Base-by-base conservation (phyloP, 495 filamentous ascomycete species). In the Penicillium lagena region DNA sequence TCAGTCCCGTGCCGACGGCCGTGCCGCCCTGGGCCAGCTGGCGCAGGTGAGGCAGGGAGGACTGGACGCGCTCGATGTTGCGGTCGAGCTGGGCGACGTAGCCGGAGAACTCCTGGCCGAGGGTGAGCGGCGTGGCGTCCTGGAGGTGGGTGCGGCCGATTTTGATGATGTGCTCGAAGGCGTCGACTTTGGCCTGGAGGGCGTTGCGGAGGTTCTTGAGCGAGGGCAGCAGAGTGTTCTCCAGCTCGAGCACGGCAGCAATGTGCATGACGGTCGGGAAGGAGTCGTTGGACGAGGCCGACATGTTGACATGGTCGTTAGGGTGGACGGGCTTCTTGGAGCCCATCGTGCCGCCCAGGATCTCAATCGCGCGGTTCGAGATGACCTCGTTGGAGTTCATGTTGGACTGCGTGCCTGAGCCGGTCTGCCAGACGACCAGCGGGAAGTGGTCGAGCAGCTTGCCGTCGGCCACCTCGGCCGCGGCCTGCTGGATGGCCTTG, bases 381-480 rank as follows among this genome's bases (percentile, higher is more conserved):
- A 98, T 98, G 65, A 98, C 93, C 72, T 98, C 93, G 71, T 98
- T 98, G 63, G 93, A 90, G 76, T 98, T 98, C 93, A 98, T 98
- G 81, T 98, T 98, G 62, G 90, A 95, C 73, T 98, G 93, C 22
- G 93, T 98, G 57, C 93, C 93, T 12, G 94, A 97, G 45, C 93
- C 93, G 32, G 93, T 98, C 70, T 98, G 93, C 93, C 93, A 98
- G 59, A 98, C 91, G 42, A 97, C 93, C 39, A 98, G 85, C 43
- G 90, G 93, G 73, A 98, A 98, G 80, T 98, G 93, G 68, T 96
- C 90, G 60, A 95, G 67, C 51, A 97, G 83, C 78, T 96, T 95
- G 56, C 91, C 82, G 52, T 85, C 83, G 36, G 90, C 90, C 33
- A 98, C 94, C 71, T 98, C 93, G 42, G 82, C 79, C 30, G 93